Conservation (phyloP, 306 rosid genomes). For the Medicago arabica region DNA sequence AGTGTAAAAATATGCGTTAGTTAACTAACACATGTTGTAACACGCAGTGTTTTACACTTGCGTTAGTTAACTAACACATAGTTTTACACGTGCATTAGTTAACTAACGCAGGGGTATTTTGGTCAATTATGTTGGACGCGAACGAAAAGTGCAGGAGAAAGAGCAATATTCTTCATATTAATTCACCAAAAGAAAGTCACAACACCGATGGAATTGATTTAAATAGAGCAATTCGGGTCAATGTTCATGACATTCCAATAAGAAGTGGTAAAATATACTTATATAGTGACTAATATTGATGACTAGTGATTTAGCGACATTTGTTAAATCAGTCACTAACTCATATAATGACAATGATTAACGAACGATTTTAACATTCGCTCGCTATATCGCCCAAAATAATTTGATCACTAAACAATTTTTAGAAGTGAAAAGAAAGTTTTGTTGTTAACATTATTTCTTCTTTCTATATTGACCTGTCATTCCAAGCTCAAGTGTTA, state of each 20-base stretch:
- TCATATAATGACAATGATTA: no score
- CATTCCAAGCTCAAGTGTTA: not conserved
- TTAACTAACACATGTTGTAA: no score
- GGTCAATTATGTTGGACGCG: no score
- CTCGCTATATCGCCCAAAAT: not conserved
- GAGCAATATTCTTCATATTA: no score
- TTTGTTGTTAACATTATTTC: not conserved
- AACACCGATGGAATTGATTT: conserved; percentile 48
- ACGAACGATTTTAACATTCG: not conserved
- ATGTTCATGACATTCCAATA: conserved; percentile 15
- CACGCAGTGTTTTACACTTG: no score
- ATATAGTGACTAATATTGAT: not conserved
- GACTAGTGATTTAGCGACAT: not conserved
- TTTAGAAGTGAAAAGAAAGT: no score
- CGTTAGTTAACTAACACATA: no score
- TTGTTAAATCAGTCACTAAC: not conserved
- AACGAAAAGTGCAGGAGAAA: no score
- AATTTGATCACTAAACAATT: no score
- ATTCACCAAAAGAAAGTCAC: conserved; percentile 30
- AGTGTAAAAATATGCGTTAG: no score
- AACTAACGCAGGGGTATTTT: no score
- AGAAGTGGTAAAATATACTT: not conserved
- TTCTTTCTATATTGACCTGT: not conserved
- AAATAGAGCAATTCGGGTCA: not conserved
- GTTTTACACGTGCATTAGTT: no score